phyloP scores from a whole-genome alignment of 352 stramenopile species.

The Globisporangium middletonii region DNA sequence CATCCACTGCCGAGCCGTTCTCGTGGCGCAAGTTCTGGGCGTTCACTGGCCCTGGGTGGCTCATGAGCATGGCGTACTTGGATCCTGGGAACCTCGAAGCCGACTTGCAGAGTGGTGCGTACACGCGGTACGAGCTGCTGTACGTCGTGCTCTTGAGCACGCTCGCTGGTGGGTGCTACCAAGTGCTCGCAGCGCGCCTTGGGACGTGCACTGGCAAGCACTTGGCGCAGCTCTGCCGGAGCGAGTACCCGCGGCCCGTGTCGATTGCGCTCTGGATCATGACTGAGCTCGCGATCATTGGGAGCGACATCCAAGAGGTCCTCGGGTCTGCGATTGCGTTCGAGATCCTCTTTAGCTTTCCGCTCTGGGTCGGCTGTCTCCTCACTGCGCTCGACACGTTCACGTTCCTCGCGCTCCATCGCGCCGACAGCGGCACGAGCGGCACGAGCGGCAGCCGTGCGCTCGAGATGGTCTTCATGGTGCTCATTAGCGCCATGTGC shows the following conservation, averaged over 20 bases:
- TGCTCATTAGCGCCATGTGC: conserved; percentile 86
- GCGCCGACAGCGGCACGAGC: conserved; percentile 28
- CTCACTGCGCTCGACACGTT: conserved; percentile 75
- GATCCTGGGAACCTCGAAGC: conserved; percentile 91
- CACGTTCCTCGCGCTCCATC: conserved; percentile 86
- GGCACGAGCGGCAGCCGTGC: conserved; percentile 20
- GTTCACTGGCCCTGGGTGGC: conserved; percentile 47
- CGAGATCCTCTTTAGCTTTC: conserved; percentile 60
- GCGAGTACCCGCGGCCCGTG: conserved; percentile 50
- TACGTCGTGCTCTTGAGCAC: conserved; percentile 81
- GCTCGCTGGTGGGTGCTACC: conserved; percentile 55
- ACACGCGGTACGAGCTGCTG: conserved; percentile 53
- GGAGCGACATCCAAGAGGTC: conserved; percentile 82
- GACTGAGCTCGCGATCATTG: conserved; percentile 86
- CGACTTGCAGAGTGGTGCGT: conserved; percentile 87
- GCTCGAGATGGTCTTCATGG: conserved; percentile 76
- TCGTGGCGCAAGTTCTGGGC: conserved; percentile 55
- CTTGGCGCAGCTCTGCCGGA: conserved; percentile 69
- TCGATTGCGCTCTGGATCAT: conserved; percentile 75
- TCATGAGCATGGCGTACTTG: conserved; percentile 86
- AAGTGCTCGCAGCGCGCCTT: conserved; percentile 83
- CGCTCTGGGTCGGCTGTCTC: conserved; percentile 73
- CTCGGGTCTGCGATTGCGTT: conserved; percentile 77
- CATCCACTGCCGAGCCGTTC: conserved; percentile 16
- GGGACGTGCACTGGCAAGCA: conserved; percentile 82